Conservation (phyloP, 108 stramenopile species). For the Bacterosira constricta region DNA sequence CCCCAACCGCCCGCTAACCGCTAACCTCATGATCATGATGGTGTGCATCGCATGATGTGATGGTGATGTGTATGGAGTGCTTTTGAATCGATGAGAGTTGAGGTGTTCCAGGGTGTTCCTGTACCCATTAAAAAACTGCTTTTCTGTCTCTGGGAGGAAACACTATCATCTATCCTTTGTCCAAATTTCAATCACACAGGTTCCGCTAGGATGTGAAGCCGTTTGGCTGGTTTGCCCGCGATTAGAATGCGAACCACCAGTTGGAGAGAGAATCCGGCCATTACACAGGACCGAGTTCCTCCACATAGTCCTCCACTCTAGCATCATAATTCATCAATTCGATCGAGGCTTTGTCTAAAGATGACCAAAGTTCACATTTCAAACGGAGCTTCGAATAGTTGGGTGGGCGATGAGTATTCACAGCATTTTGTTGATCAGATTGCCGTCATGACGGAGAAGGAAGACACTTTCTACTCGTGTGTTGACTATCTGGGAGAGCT, state of each 20-base stretch:
- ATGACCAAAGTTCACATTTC: background rate
- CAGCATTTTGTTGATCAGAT: slow-evolving; percentile 2
- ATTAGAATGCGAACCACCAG: background rate
- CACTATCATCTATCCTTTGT: too few relatives aligned
- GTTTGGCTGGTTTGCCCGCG: too few relatives aligned
- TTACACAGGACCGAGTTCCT: background rate
- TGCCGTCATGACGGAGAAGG: slow-evolving; percentile 10
- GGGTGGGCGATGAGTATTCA: slow-evolving; percentile 4
- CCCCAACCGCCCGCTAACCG: too few relatives aligned
- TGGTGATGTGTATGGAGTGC: too few relatives aligned
- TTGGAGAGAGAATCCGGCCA: background rate
- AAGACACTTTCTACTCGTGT: background rate
- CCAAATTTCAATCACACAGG: too few relatives aligned
- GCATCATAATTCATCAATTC: background rate
- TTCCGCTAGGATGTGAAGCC: too few relatives aligned
- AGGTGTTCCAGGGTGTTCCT: too few relatives aligned
- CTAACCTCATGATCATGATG: too few relatives aligned
- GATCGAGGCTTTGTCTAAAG: background rate
- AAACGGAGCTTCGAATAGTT: background rate
- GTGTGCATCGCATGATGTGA: too few relatives aligned
- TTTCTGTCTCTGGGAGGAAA: too few relatives aligned
- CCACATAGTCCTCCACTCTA: background rate
- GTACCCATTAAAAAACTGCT: too few relatives aligned
- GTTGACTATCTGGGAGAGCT: slow-evolving; percentile 8
- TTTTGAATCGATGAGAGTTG: too few relatives aligned